These are phyloP conservation scores for Verticillium dahliae DNA, from an alignment of 2,329 filamentous ascomycete species.

Conservation along the genomic window DNA sequence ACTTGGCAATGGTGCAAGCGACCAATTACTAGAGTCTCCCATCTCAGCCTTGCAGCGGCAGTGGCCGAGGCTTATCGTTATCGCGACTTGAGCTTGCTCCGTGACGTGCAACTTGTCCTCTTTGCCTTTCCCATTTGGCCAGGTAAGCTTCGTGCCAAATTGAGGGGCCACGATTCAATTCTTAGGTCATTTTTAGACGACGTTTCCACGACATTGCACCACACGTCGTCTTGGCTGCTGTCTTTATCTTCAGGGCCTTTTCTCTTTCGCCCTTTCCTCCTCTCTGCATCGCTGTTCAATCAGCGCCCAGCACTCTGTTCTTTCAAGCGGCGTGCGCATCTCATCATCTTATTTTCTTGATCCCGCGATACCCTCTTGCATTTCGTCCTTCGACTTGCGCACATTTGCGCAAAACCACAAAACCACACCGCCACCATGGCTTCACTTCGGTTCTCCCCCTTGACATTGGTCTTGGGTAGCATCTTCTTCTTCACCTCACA, in stretches of 20 bases:
- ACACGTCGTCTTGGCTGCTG: background rate
- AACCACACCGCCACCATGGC: background rate
- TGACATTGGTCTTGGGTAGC: slow-evolving; percentile 30
- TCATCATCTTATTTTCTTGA: background rate
- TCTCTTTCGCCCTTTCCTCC: background rate
- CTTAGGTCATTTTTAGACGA: background rate
- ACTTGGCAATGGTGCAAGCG: background rate
- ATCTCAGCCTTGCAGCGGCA: background rate
- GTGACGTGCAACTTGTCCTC: background rate
- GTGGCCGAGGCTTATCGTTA: background rate
- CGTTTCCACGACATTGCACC: background rate
- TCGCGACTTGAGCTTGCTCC: background rate
- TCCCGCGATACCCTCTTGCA: background rate
- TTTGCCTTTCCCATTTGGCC: background rate
- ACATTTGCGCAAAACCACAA: background rate
- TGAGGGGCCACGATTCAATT: background rate
- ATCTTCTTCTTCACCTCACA: slow-evolving; percentile 38
- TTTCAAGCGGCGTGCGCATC: background rate
- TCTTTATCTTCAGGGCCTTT: background rate
- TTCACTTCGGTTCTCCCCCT: slow-evolving; percentile 19
- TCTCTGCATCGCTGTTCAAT: background rate
- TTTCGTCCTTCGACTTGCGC: background rate
- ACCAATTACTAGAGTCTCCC: background rate
- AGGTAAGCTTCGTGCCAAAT: background rate
- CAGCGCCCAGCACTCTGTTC: background rate